Evolutionary conservation across 2,329 filamentous ascomycete genomes (phyloP).

Genomic region (Exserohilum rostratum): DNA sequence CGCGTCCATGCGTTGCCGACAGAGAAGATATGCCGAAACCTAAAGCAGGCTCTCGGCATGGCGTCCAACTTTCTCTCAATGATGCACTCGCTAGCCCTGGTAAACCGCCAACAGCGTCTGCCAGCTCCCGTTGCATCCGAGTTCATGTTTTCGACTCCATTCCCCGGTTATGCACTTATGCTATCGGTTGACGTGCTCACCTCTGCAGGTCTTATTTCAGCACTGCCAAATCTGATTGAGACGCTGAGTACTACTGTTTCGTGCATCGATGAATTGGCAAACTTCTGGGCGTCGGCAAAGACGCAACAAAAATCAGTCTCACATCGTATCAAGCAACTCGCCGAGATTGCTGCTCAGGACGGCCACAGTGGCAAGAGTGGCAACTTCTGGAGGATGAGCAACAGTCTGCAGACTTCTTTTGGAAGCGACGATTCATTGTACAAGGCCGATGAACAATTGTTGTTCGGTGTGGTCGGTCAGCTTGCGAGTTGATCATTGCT

Average conservation of each 20-base stretch:
- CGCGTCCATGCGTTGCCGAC: constrained; percentile 33
- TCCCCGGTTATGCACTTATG: constrained; percentile 66
- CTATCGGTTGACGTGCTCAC: constrained; percentile 71
- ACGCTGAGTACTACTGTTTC: constrained; percentile 60
- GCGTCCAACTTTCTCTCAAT: constrained; percentile 41
- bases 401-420: constrained; percentile 51
- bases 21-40: constrained; percentile 41
- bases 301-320: constrained; percentile 59
- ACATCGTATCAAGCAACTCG: constrained; percentile 54
- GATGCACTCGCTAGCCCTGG: constrained; percentile 39
- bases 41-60: constrained; percentile 36
- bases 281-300: constrained; percentile 65
- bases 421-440: constrained; percentile 55
- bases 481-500: constrained; percentile 24
- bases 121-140: constrained; percentile 35
- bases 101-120: constrained; percentile 36
- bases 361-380: constrained; percentile 39
- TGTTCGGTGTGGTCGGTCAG: constrained; percentile 38
- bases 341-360: constrained; percentile 47
- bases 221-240: constrained; percentile 60
- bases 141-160: constrained; percentile 59
- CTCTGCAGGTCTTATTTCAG: constrained; percentile 56
- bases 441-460: constrained; percentile 36
- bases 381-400: constrained; percentile 45
- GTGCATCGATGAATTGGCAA: constrained; percentile 62